Conservation (phyloP, 2,329 filamentous ascomycete species). For the Trichoderma arundinaceum region DNA sequence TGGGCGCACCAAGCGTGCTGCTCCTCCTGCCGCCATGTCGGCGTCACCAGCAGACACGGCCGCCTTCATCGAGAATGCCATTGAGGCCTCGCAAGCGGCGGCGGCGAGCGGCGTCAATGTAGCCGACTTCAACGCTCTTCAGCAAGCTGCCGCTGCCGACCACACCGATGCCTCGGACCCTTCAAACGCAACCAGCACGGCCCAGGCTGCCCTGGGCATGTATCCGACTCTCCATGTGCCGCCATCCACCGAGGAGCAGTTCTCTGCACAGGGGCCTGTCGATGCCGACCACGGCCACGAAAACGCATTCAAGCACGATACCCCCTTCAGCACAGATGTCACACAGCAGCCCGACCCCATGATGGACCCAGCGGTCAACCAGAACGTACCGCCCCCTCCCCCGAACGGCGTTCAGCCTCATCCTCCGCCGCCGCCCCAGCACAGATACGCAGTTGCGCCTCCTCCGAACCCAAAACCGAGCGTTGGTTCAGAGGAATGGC, state of each 20-base stretch:
- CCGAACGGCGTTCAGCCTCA: constrained; percentile 49
- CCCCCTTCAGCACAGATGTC: constrained; percentile 43
- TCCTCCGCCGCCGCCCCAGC: constrained; percentile 34
- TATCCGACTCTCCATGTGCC: constrained; percentile 66
- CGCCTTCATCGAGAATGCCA: constrained; percentile 61
- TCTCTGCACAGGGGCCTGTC: constrained; percentile 57
- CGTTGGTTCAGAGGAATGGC: constrained; percentile 98
- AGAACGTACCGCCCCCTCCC: constrained; percentile 44
- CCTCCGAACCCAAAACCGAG: constrained; percentile 71
- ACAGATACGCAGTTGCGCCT: constrained; percentile 47
- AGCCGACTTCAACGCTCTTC: constrained; percentile 62
- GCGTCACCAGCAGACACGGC: constrained; percentile 52
- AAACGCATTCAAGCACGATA: constrained; percentile 40
- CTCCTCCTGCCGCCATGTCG: constrained; percentile 53
- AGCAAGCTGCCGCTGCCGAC: constrained; percentile 57
- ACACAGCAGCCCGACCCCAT: constrained; percentile 43
- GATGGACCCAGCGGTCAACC: constrained; percentile 40
- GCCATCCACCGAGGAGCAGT: constrained; percentile 63
- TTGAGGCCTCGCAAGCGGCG: constrained; percentile 51
- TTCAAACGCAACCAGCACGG: constrained; percentile 62
- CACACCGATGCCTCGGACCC: constrained; percentile 57
- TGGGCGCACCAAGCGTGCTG: constrained; percentile 57
- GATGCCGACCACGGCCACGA: constrained; percentile 36
- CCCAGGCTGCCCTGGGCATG: constrained; percentile 64
- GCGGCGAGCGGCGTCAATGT: constrained; percentile 52